Conservation (phyloP, 2,329 filamentous ascomycete species). For the Elsinoe perseae region DNA sequence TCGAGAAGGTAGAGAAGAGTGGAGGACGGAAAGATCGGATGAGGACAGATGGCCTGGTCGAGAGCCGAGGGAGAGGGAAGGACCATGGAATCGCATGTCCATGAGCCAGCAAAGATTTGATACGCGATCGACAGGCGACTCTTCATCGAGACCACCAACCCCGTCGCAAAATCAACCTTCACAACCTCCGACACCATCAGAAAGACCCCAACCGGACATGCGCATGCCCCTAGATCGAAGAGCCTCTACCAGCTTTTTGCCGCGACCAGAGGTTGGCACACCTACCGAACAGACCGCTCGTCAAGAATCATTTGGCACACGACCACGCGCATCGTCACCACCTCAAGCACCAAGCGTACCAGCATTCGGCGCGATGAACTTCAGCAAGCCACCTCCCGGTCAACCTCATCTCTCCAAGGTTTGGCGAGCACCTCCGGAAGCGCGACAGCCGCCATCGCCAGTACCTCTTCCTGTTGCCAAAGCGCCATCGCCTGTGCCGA, state of each 20-base stretch:
- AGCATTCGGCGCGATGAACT: slow-evolving; percentile 43
- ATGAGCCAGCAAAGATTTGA: slow-evolving; percentile 23
- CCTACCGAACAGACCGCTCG: slow-evolving; percentile 34
- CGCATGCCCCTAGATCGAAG: slow-evolving; percentile 17
- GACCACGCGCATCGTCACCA: slow-evolving; percentile 42
- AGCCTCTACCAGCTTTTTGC: slow-evolving; percentile 30
- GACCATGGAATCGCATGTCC: slow-evolving; percentile 11
- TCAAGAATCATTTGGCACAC: slow-evolving; percentile 39
- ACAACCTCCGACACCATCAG: slow-evolving; percentile 29
- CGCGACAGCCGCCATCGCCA: slow-evolving; percentile 16
- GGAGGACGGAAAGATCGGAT: slow-evolving; percentile 39
- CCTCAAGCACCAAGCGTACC: slow-evolving; percentile 48
- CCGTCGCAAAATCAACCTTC: slow-evolving; percentile 16
- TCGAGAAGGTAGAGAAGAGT: slow-evolving; percentile 35
- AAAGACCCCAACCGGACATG: slow-evolving; percentile 28
- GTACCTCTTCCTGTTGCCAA: slow-evolving; percentile 9
- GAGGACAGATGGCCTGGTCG: slow-evolving; percentile 34
- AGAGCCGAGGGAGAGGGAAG: slow-evolving; percentile 16
- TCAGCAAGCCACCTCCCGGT: slow-evolving; percentile 16
- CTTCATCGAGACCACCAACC: slow-evolving; percentile 20
- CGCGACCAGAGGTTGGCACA: slow-evolving; percentile 33
- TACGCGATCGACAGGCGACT: slow-evolving; percentile 24
- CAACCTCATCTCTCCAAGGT: slow-evolving; percentile 31
- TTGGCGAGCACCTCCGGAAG: slow-evolving; percentile 35
- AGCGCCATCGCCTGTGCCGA: slow-evolving; percentile 16